phyloP scores from a whole-genome alignment of 164 flowering plant genomes.

The Houttuynia cordata region DNA sequence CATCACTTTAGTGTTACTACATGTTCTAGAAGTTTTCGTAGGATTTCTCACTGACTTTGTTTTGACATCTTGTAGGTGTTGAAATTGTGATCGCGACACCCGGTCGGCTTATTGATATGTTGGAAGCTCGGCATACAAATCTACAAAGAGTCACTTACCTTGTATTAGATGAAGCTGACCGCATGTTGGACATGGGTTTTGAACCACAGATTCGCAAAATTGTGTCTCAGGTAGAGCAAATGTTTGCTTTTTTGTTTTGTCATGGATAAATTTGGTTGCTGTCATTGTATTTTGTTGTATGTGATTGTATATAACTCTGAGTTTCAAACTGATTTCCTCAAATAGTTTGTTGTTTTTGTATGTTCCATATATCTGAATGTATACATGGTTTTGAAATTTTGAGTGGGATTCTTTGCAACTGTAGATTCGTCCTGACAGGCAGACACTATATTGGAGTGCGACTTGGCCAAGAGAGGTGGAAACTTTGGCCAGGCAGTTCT shows the following conservation, averaged over 20 bases:
- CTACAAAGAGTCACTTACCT: constrained; percentile 88
- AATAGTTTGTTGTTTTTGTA: too few relatives aligned
- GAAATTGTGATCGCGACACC: constrained; percentile 97
- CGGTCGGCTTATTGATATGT: constrained; percentile 90
- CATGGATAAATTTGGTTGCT: too few relatives aligned
- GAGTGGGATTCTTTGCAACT: constrained; percentile 1
- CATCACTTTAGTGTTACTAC: not conserved
- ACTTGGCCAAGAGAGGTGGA: constrained; percentile 99
- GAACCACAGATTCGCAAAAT: constrained; percentile 96
- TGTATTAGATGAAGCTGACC: constrained; percentile 95
- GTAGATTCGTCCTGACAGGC: constrained; percentile 96
- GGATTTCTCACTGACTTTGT: not conserved
- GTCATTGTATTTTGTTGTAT: too few relatives aligned
- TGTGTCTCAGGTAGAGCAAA: constrained; percentile 45
- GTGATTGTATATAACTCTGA: too few relatives aligned
- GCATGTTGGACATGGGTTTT: constrained; percentile 99
- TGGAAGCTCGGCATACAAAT: constrained; percentile 84
- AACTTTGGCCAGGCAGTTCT: constrained; percentile 73
- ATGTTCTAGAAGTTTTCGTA: not conserved
- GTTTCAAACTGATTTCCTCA: too few relatives aligned
- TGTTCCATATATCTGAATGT: not conserved
- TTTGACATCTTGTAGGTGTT: constrained; percentile 44
- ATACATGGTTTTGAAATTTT: not conserved
- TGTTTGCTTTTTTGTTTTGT: too few relatives aligned
- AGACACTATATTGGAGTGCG: constrained; percentile 98